phyloP scores from a whole-genome alignment of 345 rosid genomes.

The Brassica cretica region DNA sequence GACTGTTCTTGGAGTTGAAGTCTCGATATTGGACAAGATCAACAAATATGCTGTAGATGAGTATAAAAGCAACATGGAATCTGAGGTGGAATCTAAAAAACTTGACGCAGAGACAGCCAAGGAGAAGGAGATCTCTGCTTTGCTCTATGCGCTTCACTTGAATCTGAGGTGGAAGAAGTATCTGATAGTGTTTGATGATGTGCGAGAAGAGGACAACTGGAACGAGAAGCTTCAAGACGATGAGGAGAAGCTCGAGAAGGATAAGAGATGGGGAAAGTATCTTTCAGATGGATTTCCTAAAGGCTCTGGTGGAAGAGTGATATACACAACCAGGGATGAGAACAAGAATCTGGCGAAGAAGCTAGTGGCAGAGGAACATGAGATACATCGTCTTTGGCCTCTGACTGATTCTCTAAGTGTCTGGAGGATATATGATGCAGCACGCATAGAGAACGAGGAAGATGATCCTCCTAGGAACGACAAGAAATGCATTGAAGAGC shows the following conservation, averaged over 20 bases:
- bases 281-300: slow-evolving; percentile 57
- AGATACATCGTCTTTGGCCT: slow-evolving; percentile 42
- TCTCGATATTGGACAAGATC: not conserved
- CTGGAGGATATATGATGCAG: slow-evolving; percentile 44
- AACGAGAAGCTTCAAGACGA: slow-evolving; percentile 11
- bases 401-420: slow-evolving; percentile 28
- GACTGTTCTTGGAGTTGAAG: slow-evolving; percentile 35
- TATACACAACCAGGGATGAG: slow-evolving; percentile 48
- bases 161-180: slow-evolving; percentile 53
- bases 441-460: not conserved
- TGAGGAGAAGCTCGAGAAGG: not conserved
- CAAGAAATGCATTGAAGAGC: slow-evolving; percentile 37
- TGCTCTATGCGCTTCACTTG: slow-evolving; percentile 49
- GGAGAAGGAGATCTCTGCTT: slow-evolving; percentile 34
- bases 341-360: slow-evolving; percentile 14
- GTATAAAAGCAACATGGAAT: not conserved
- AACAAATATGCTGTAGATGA: not conserved
- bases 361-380: slow-evolving; percentile 46
- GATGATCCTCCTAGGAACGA: slow-evolving; percentile 28
- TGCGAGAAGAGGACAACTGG: slow-evolving; percentile 25
- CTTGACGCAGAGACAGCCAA: not conserved
- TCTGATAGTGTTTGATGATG: slow-evolving; percentile 53
- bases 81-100: not conserved
- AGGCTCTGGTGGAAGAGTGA: slow-evolving; percentile 54
- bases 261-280: slow-evolving; percentile 31